Evolutionary conservation across 2,329 filamentous ascomycete genomes (phyloP).

Genomic region (Fusarium pseudocircinatum): DNA sequence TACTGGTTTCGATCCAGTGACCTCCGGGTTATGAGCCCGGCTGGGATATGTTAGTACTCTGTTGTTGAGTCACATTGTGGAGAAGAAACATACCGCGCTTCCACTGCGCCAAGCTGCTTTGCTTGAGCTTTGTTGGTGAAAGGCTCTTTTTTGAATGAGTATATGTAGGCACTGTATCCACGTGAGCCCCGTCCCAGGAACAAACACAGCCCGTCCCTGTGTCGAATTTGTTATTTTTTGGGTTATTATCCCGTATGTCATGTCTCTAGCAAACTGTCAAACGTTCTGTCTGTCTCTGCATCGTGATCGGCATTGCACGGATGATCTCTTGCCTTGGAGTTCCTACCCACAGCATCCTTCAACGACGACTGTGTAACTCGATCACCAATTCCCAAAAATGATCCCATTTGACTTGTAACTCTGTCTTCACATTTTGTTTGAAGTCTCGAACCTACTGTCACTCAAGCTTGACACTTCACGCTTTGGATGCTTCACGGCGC

Average conservation of each 20-base stretch:
- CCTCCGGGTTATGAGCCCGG: constrained; percentile 29
- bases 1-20: constrained; percentile 26
- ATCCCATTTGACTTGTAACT: neutral
- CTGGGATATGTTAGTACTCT: constrained; percentile 12
- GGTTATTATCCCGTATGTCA: rapidly evolving
- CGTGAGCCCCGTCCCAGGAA: neutral
- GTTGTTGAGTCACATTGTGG: neutral
- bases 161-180: neutral
- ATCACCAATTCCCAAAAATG: neutral
- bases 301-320: neutral
- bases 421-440: rapidly evolving
- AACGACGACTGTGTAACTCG: neutral
- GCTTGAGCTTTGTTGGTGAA: constrained; percentile 2
- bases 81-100: constrained; percentile 25
- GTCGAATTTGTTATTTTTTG: rapidly evolving
- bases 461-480: neutral
- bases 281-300: neutral
- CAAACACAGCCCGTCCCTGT: neutral
- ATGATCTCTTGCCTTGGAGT: neutral
- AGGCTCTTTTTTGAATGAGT: neutral
- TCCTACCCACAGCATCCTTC: neutral
- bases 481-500: neutral
- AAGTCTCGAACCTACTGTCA: rapidly evolving
- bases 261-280: neutral
- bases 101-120: constrained; percentile 30